Conservation (phyloP, 108 stramenopile genomes). For the Seminavis robusta region DNA sequence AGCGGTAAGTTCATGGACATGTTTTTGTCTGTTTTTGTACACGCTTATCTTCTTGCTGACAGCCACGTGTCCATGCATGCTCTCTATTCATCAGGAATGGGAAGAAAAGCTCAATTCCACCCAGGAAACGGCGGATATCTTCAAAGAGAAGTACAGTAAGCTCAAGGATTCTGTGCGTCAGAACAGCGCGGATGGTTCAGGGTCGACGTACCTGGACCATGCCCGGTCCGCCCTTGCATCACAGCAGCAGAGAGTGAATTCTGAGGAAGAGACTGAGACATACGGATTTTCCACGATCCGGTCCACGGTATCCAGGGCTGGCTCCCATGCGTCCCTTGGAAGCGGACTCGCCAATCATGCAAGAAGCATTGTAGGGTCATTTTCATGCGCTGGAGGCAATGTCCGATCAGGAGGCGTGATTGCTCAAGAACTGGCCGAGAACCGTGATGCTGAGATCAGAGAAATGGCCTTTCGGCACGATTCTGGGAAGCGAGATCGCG, state of each 20-base stretch:
- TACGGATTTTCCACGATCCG: slow-evolving; percentile 1
- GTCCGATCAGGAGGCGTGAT: neutral
- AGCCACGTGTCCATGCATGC: too few relatives aligned
- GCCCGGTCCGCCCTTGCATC: slow-evolving; percentile 14
- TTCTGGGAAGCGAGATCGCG: neutral
- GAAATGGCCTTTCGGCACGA: neutral
- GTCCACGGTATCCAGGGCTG: slow-evolving; percentile 10
- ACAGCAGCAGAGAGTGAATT: slow-evolving; percentile 1
- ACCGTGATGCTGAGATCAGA: neutral
- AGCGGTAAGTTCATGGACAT: slow-evolving; percentile 45
- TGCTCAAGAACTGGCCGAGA: neutral
- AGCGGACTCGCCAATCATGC: slow-evolving; percentile 52
- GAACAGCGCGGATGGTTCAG: slow-evolving; percentile 1
- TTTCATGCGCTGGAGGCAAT: slow-evolving; percentile 1
- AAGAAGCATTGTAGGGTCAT: slow-evolving; percentile 31
- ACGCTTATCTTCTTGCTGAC: slow-evolving; percentile 3
- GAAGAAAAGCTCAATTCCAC: slow-evolving; percentile 51
- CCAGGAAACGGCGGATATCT: slow-evolving; percentile 29
- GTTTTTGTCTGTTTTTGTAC: slow-evolving; percentile 1
- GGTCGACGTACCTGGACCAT: slow-evolving; percentile 32
- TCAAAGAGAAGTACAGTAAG: slow-evolving; percentile 37
- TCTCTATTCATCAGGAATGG: slow-evolving; percentile 46
- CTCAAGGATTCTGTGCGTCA: slow-evolving; percentile 26
- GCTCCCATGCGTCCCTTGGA: slow-evolving; percentile 48
- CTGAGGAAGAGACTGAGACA: slow-evolving; percentile 2